Base-by-base conservation (phyloP, 2,329 filamentous ascomycete species). In the Ophiostoma fasciatum region DNA sequence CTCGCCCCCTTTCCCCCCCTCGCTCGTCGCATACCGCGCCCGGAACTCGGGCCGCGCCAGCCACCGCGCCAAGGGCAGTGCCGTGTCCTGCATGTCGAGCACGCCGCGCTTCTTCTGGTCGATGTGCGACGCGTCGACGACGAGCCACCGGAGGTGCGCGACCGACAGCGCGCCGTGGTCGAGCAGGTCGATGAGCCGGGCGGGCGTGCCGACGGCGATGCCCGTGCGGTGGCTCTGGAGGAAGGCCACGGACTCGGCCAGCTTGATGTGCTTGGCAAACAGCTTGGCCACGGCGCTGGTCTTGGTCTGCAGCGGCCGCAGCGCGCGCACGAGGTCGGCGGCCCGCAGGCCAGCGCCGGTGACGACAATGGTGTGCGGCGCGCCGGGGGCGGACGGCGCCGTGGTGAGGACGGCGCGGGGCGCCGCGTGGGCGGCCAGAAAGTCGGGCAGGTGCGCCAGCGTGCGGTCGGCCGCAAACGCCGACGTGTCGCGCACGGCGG, bases 221-320 rank as follows among this genome's bases (percentile, higher is more conserved):
- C 84, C 83, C 11, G 85, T 82, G 42, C 78, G 77, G 46, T 60
- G 64, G 36, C 60, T 66, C 49, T 80, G 68, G 28, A 93, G 72
- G 51, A 81, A 82, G 40, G 78, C 67, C 35, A 87, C 74, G 23
- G 87, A 82, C 49, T 96, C 88, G 36, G 82, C 73, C 10, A 98
- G 59, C 60, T 98, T 98, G 63, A 98, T 93, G 56, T 98, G 90
- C 57, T 98, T 98, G 22, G 90, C 88, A 56, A 98, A 98, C 52
- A 98, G 64, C 57, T 98, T 98, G 3, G 82, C 81, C 2, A 98
- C 77, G 31, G 73, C 69, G 33, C 70, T 74, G 8, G 83, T 75
- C 54, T 90, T 84, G 35, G 68, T 77, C 52, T 87, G 82, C 48
- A 90, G 88, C 45, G 76, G 75, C 32, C 84, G 72, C 44, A 93